phyloP scores from a whole-genome alignment of 2,329 filamentous ascomycete species.

The Stylonectria norvegica region DNA sequence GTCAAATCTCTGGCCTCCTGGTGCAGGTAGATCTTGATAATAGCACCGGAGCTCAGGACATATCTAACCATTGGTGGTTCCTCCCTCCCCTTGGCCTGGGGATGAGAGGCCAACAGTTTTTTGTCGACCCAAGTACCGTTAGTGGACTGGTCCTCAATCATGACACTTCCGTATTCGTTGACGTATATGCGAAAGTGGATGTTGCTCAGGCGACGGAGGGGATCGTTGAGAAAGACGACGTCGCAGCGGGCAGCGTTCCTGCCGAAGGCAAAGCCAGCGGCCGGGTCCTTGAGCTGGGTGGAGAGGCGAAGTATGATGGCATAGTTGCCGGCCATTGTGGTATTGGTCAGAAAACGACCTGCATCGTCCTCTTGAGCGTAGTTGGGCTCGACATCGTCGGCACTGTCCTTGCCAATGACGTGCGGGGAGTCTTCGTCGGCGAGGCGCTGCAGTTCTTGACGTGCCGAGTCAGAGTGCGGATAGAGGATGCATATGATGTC shows the following conservation, averaged over 20 bases:
- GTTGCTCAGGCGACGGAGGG: slow-evolving; percentile 77
- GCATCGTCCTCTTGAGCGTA: slow-evolving; percentile 50
- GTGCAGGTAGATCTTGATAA: slow-evolving; percentile 65
- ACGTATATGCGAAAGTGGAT: slow-evolving; percentile 93
- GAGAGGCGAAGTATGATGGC: slow-evolving; percentile 82
- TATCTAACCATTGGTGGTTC: slow-evolving; percentile 40
- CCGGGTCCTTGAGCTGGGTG: slow-evolving; percentile 63
- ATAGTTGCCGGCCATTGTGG: slow-evolving; percentile 50
- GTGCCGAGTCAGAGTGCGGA: slow-evolving; percentile 70
- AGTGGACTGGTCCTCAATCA: slow-evolving; percentile 93
- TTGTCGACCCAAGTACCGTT: slow-evolving; percentile 90
- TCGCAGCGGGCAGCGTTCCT: slow-evolving; percentile 72
- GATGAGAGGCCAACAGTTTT: slow-evolving; percentile 52
- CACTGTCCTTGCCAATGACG: slow-evolving; percentile 47
- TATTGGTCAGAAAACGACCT: slow-evolving; percentile 41
- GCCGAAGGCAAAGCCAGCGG: slow-evolving; percentile 80
- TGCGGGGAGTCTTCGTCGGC: slow-evolving; percentile 46
- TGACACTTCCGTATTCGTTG: slow-evolving; percentile 79
- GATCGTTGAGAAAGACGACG: slow-evolving; percentile 63
- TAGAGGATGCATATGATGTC: slow-evolving; percentile 89
- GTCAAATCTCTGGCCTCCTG: slow-evolving; percentile 58
- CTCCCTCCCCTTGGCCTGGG: slow-evolving; percentile 34
- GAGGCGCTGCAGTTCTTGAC: slow-evolving; percentile 60
- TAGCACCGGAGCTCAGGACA: slow-evolving; percentile 68
- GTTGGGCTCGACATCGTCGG: slow-evolving; percentile 50